Evolutionary conservation across 2,329 filamentous ascomycete species (phyloP), one percentile per base, ranked within the genome.

Genomic region (Tolypocladium pustulatum): DNA sequence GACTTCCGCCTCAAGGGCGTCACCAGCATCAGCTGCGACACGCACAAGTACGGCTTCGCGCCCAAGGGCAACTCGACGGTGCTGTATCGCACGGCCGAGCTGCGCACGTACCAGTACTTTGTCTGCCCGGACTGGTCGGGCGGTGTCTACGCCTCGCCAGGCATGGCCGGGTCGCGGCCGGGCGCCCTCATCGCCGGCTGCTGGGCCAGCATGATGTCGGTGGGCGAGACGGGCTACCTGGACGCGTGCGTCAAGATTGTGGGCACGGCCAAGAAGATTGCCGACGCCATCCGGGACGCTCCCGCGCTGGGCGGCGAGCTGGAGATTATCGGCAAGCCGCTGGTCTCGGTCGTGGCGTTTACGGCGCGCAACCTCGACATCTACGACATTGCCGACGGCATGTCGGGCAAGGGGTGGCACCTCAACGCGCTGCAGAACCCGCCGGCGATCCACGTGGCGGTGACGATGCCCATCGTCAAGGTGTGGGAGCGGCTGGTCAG

Each of bases 21-120:
- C 41, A 97, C 93, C 4, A 93, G 88, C 72, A 97, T 99, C 73
- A 91, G 87, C 65, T 95, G 92, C 72, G 94, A 99, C 72, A 99
- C 94, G 3, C 94, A 99, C 82, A 99, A 99, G 74, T 99, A 99
- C 72, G 94, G 94, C 41, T 99, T 99, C 70, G 94, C 94, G 1
- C 94, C 94, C 57, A 99, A 99, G 78, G 94, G 94, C 65, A 99
- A 96, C 81, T 94, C 89, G 57, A 94, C 91, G 1, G 81, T 96
- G 17, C 81, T 99, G 49, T 99, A 99, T 81, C 90, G 94, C 66
- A 89, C 85, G 53, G 82, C 86, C 38, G 77, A 83, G 54, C 83
- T 95, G 64, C 86, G 94, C 65, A 85, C 85, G 59, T 93, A 96
- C 74, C 94, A 99, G 75, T 99, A 99, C 80, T 99, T 96, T 74